A percentile compares a stretch with the other conserved stretches of the same genome.
Evolutionary conservation across 129 eudicot species (phyloP).

Genomic region (Helianthus annuus): HanXRQr2.0-SUNRISE NC_035435.2:163128696-163129195

Average conservation of each 20-base stretch:
- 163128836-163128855: conserved; percentile 96
- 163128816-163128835: conserved; percentile 93
- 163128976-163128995: conserved; percentile 62
- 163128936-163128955: conserved; percentile 58
- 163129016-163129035: not conserved
- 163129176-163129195: not conserved
- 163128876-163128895: not conserved
- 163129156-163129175: not conserved
- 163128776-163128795: conserved; percentile 89
- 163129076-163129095: conserved; percentile 91
- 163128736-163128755: not conserved
- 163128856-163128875: conserved; percentile 83
- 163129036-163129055: not conserved
- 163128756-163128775: not conserved
- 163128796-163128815: conserved; percentile 98
- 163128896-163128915: not conserved
- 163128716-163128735: not conserved
- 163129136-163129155: not conserved
- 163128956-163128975: conserved; percentile 99
- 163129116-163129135: conserved; percentile 55
- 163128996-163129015: not conserved
- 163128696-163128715: conserved; percentile 12
- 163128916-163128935: not conserved
- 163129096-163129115: conserved; percentile 92
- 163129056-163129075: conserved; percentile 83